These are phyloP conservation scores for Fraxinus paxiana DNA, from an alignment of 305 asterid species.

Conservation along the genomic window DNA sequence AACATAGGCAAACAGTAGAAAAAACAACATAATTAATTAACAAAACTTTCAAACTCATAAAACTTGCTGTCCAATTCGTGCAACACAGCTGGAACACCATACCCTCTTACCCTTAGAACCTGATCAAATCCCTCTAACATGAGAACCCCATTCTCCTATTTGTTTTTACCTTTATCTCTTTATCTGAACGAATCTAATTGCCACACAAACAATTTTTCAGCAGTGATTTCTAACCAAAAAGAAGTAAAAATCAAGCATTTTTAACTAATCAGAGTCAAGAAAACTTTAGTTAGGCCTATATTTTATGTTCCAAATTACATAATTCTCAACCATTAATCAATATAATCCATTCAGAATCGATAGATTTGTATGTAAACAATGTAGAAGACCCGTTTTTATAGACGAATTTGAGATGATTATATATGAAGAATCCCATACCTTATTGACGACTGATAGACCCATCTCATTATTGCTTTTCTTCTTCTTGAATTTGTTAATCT, in stretches of 20 bases:
- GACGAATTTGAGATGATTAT: conserved; percentile 13
- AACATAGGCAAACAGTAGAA: conserved; percentile 34
- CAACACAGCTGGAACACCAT: conserved; percentile 52
- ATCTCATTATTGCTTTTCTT: conserved; percentile 19
- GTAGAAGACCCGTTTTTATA: not conserved
- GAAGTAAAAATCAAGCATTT: conserved; percentile 20
- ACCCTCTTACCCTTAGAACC: conserved; percentile 33
- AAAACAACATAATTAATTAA: conserved; percentile 37
- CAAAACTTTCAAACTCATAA: conserved; percentile 34
- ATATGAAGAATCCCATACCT: conserved; percentile 34
- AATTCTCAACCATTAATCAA: not conserved
- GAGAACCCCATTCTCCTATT: conserved; percentile 26
- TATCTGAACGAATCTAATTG: conserved; percentile 14
- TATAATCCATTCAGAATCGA: conserved; percentile 2
- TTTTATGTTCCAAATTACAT: conserved; percentile 49
- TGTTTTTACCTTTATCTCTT: conserved; percentile 17
- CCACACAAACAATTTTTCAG: conserved; percentile 33
- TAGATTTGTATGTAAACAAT: not conserved
- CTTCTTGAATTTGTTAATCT: conserved; percentile 35
- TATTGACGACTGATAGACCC: conserved; percentile 31
- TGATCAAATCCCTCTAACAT: conserved; percentile 25
- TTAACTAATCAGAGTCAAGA: conserved; percentile 18
- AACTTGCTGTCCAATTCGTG: conserved; percentile 35
- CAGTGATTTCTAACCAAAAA: conserved; percentile 25
- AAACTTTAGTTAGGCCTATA: conserved; percentile 30